Percentiles rank a stretch among this genome's conserved stretches.
Evolutionary conservation across 176 grass and related monocot genomes (phyloP).

Genomic region (Oropetium thomaeum): DNA sequence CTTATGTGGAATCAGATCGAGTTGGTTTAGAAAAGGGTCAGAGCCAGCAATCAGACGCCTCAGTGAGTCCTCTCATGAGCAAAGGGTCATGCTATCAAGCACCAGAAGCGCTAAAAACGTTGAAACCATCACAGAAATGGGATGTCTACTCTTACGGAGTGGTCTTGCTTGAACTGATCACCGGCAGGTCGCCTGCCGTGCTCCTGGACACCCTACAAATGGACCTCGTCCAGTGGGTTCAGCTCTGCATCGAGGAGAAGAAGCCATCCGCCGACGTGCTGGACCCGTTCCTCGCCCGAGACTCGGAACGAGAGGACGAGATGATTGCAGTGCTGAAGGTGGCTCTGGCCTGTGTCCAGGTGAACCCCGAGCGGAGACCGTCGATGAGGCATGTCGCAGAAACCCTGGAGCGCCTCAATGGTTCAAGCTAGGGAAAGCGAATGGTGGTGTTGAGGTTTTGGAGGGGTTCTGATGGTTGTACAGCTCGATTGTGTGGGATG

Average conservation of each 20-base stretch:
- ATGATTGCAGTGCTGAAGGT: conserved; percentile 76
- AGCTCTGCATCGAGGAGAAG: conserved; percentile 85
- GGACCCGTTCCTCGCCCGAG: conserved; percentile 57
- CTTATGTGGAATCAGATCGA: conserved; percentile 52
- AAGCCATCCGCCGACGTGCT: conserved; percentile 70
- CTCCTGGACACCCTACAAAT: conserved; percentile 79
- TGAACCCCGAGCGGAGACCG: conserved; percentile 63
- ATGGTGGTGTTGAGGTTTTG: background rate
- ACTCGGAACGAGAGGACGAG: conserved; percentile 64
- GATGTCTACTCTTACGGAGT: conserved; percentile 88
- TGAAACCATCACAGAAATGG: conserved; percentile 99
- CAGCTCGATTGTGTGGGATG: conserved; percentile 17
- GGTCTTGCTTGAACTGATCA: conserved; percentile 84
- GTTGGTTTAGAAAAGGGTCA: conserved; percentile 46
- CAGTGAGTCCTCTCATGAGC: conserved; percentile 51
- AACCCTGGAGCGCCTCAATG: conserved; percentile 47
- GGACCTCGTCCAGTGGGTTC: conserved; percentile 85
- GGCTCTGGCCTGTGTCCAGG: conserved; percentile 67
- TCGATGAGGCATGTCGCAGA: conserved; percentile 62
- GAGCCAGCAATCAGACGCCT: conserved; percentile 56
- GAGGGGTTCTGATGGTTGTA: background rate
- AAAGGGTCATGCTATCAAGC: conserved; percentile 82
- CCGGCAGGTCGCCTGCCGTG: conserved; percentile 49
- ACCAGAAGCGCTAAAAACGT: conserved; percentile 70
- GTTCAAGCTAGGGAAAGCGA: conserved; percentile 39